Conservation (phyloP, 306 rosid genomes). For the Acacia melanoxylon region DNA sequence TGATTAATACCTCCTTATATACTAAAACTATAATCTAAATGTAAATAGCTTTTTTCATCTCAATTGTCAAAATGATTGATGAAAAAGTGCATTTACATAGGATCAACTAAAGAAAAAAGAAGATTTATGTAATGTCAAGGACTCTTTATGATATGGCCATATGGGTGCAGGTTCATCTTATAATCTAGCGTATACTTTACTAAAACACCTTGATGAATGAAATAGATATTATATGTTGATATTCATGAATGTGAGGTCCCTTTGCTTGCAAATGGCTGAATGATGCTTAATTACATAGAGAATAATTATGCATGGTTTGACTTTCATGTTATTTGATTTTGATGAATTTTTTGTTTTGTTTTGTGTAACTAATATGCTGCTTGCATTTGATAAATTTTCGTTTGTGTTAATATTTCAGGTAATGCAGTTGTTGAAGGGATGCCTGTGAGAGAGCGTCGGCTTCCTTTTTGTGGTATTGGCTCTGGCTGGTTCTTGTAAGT, state of each 20-base stretch:
- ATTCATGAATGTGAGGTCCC: background rate
- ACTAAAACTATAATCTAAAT: background rate
- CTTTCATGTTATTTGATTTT: background rate
- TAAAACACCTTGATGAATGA: background rate
- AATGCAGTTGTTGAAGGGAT: constrained; percentile 89
- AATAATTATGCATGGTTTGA: background rate
- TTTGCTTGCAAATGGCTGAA: background rate
- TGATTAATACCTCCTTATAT: background rate
- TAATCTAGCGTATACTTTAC: background rate
- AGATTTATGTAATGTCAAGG: background rate
- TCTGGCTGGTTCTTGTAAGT: constrained; percentile 93
- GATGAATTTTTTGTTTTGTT: background rate
- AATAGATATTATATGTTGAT: background rate
- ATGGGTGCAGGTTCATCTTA: background rate
- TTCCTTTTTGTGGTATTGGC: constrained; percentile 92
- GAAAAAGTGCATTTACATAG: background rate
- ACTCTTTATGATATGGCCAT: background rate
- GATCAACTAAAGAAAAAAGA: background rate
- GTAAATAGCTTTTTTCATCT: background rate
- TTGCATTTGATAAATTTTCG: constrained; percentile 19
- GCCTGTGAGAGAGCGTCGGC: constrained; percentile 77
- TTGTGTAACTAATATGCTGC: background rate
- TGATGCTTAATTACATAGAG: constrained; percentile 6
- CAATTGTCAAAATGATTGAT: background rate
- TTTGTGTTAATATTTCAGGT: constrained; percentile 44